Base-by-base conservation (phyloP, 768 basidiomycete genomes). In the Solioccasus polychromus region DNA sequence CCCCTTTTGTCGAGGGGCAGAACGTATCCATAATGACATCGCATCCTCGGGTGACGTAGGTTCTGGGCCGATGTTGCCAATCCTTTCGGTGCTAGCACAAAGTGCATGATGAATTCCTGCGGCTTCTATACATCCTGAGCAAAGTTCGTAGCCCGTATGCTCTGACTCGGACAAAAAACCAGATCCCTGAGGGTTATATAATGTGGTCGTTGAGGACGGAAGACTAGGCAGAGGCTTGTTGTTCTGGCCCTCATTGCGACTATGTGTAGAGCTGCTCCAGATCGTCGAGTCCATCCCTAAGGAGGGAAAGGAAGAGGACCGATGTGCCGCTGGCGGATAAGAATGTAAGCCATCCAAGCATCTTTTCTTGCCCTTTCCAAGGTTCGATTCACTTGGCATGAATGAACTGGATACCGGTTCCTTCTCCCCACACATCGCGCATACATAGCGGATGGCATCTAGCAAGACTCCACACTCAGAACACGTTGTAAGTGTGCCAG, bases 371-470 rank as follows among this genome's bases (percentile, higher is more conserved):
- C 78, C 79, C 51, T 82, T 80, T 35, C 63, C 47, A 40, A 46
- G 36, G 34, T 10, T 50, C 22, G 48, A 53, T 35, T 48, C 52
- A 24, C 41, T 51, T 23, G 37, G 31, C 9, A 19, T 24, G 18
- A 48, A 39, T 50, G 44, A 47, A 50, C 39, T 50, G 50, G 48
- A 34, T 5, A 62, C 57, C 6, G 85, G 78, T 37, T 74, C 67
- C 62, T 83, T 89, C 66, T 89, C 87, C 8, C 91, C 92, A 56
- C 93, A 95, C 19, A 83, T 85, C 4, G 84, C 76, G 59, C 94
- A 97, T 12, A 94, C 84, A 63, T 97, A 96, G 36, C 90, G 83
- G 62, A 95, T 81, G n/a, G 80, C 76, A 41, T 91, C 85, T 17
- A 97, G 70, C 6, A 82, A 58, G 1, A 74, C 64, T 12, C 85